A percentile compares a stretch with the other conserved stretches of the same genome.
These are phyloP conservation scores for Blastomyces parvus DNA, from an alignment of 2,329 filamentous ascomycete genomes.

Conservation along the genomic window DNA sequence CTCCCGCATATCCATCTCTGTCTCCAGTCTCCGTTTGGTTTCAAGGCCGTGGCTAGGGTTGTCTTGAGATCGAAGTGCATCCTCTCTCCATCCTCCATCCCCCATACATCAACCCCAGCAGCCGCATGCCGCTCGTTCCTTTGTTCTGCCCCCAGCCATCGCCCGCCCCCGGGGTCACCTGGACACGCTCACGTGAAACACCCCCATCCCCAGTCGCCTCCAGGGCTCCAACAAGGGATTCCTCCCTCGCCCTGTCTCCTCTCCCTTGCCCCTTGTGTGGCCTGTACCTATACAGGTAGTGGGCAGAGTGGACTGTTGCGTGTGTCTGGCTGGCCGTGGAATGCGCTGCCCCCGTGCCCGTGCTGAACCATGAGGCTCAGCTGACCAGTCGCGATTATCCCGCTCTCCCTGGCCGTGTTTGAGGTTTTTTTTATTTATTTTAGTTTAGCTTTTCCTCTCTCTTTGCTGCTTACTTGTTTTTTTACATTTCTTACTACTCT, in stretches of 20 bases:
- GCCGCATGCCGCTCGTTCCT: background rate
- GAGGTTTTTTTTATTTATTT: conserved; percentile 2
- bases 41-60: too few relatives aligned
- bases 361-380: conserved; percentile 7
- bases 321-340: background rate
- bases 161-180: conserved; percentile 10
- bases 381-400: background rate
- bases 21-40: too few relatives aligned
- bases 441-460: background rate
- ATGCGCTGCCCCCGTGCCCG: background rate
- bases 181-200: conserved; percentile 14
- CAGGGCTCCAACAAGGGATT: too few relatives aligned
- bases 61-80: too few relatives aligned
- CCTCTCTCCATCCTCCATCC: too few relatives aligned
- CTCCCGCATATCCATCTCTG: too few relatives aligned
- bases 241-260: too few relatives aligned
- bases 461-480: background rate
- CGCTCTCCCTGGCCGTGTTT: background rate
- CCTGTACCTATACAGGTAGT: too few relatives aligned
- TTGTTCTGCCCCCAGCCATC: background rate
- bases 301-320: background rate
- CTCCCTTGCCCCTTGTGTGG: conserved; percentile 8
- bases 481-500: background rate
- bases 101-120: too few relatives aligned
- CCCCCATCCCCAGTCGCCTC: too few relatives aligned